Percentiles rank a stretch among this genome's conserved stretches.
phyloP scores from a whole-genome alignment of 148 eudicot species.

The Arbutus unedo region DNA sequence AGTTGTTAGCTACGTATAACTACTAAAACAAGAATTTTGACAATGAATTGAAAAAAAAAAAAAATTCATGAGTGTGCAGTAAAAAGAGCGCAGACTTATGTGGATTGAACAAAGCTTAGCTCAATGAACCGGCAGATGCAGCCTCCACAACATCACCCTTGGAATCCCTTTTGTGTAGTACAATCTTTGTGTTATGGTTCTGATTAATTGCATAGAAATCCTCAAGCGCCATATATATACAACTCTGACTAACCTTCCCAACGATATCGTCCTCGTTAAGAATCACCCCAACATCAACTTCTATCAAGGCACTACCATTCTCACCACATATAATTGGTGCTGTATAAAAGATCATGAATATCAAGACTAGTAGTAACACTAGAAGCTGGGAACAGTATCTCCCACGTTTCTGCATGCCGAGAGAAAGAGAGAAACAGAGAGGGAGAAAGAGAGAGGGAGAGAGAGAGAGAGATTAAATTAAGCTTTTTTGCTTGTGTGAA shows the following conservation, averaged over 20 bases:
- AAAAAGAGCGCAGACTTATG: too few relatives aligned
- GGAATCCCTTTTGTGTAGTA: conserved; percentile 41
- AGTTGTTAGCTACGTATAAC: too few relatives aligned
- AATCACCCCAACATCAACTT: conserved; percentile 53
- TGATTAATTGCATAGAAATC: conserved; percentile 39
- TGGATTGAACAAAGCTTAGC: too few relatives aligned
- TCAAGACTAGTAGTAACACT: not conserved
- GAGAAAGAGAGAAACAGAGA: too few relatives aligned
- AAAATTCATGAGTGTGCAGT: too few relatives aligned
- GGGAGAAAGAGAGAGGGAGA: too few relatives aligned
- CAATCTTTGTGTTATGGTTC: conserved; percentile 34
- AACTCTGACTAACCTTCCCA: conserved; percentile 39
- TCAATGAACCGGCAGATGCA: conserved; percentile 47
- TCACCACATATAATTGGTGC: not conserved
- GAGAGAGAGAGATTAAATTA: too few relatives aligned
- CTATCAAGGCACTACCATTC: not conserved
- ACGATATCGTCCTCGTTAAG: conserved; percentile 27
- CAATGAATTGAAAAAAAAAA: too few relatives aligned
- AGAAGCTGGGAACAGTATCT: not conserved
- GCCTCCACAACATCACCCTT: conserved; percentile 32
- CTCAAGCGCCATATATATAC: conserved; percentile 50
- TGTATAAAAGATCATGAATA: not conserved
- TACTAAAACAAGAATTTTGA: too few relatives aligned
- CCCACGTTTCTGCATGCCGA: too few relatives aligned
- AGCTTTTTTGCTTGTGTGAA: too few relatives aligned